Evolutionary conservation across 192 early-diverging fungal genomes (phyloP), one percentile per base, ranked within the genome.

Genomic region (Coemansia sp.): DNA sequence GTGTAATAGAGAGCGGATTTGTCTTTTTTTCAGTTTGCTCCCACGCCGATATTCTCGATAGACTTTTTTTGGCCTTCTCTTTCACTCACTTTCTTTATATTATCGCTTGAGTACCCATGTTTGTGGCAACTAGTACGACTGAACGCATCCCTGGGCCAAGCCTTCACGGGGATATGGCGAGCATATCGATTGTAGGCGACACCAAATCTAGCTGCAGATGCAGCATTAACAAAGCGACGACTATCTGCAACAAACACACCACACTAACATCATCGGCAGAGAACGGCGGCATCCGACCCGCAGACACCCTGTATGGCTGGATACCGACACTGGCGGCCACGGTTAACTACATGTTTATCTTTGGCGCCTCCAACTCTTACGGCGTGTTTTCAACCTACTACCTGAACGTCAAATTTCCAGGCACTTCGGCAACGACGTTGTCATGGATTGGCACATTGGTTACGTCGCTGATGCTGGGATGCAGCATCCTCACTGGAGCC

Each of bases 331-430:
- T 76, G 42, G 69, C 69, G 2, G 65, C 62, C 5, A 87, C 20
- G 85, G 85, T 89, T 64, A 88, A 59, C 68, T 87, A 46, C 79
- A 74, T 74, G 67, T 73, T 73, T 46, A 70, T 70, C 6, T 70
- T 77, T 28, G 79, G 79, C 5, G 65, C 68, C 0, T 51, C 65
- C 48, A 82, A 77, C 39, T 66, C 70, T 6, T 82, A 71, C 38
- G 79, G 79, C 40, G 74, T 77, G 13, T 82, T 77, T 62, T 71
- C 67, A 2, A 74, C 74, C 0, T 82, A 82, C 60, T 82, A 82
- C 43, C 61, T 82, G 14, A 82, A 77, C 36, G 60, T 48, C 10
- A 68, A 59, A 28, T 82, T 72, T 37, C 35, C 38, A 1, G 61
- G 62, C 31, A 77, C 74, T 0, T 51, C 79, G 0, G 75, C 74